Evolutionary conservation across 2,329 filamentous ascomycete species (phyloP), one percentile per base, ranked within the genome.

Genomic region (Pseudocercospora fijiensis): DNA sequence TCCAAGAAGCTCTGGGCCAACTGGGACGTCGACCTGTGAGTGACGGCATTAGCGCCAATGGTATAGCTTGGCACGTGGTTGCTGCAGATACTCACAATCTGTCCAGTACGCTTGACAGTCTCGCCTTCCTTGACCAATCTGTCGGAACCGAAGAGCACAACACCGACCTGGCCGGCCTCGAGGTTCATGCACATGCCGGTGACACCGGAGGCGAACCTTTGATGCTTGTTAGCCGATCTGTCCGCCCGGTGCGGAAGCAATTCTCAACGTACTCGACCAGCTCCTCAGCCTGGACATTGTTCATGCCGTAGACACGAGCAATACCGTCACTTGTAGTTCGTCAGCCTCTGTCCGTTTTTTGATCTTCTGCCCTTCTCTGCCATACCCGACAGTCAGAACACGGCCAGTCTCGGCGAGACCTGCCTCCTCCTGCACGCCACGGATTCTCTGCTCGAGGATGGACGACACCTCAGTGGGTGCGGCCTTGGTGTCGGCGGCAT

Each of bases 131-230:
- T 95, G 88, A 99, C 95, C 77, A 97, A 88, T 93, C 95, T 93
- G 85, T 99, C 95, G 79, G 95, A 98, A 89, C 95, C 95, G 88
- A 99, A 99, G 79, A 99, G 88, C 88, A 99, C 95, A 78, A 99
- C 93, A 96, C 95, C 95, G 85, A 99, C 95, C 85, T 98, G 95
- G 82, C 95, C 95, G 83, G 95, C 95, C 86, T 99, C 95, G 84
- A 99, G 89, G 91, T 99, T 99, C 94, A 99, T 98, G 91, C 94
- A 98, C 95, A 99, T 99, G 83, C 95, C 95, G 90, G 98, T 98
- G 84, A 98, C 95, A 82, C 95, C 95, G 73, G 95, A 99, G 78
- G 95, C 92, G 86, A 99, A 99, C 87, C 93, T 97, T 73, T 33
- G n/a, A 33, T 45, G 37, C 55, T 58, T 49, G 64, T 64, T 64